Percentiles rank a stretch among this genome's conserved stretches.
phyloP scores from a whole-genome alignment of 371 early-diverging fungal species.

The Rhizopus stolonifer region DNA sequence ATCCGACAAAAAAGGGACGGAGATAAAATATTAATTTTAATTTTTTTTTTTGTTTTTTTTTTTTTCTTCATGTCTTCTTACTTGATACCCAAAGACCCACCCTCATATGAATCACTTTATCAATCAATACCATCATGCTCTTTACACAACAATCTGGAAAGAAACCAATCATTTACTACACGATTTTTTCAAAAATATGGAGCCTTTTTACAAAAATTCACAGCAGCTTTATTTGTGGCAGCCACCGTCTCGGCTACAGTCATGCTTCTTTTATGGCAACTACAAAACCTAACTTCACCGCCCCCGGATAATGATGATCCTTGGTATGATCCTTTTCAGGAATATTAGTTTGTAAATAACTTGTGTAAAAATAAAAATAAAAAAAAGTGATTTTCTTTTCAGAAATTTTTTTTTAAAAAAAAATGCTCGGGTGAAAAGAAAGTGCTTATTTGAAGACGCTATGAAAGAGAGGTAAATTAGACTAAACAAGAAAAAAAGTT shows the following conservation, averaged over 20 bases:
- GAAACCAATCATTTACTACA: slow-evolving; percentile 5
- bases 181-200: slow-evolving; percentile 19
- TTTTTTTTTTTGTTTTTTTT: slow-evolving; percentile 10
- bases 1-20: neutral
- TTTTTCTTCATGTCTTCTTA: slow-evolving; percentile 7
- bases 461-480: too few relatives aligned
- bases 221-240: slow-evolving; percentile 32
- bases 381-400: too few relatives aligned
- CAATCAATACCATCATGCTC: slow-evolving; percentile 17
- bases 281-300: slow-evolving; percentile 31
- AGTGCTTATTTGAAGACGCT: too few relatives aligned
- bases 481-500: too few relatives aligned
- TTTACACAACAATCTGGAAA: slow-evolving; percentile 5
- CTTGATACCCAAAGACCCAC: slow-evolving; percentile 31
- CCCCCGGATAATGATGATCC: slow-evolving; percentile 16
- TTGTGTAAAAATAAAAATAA: neutral
- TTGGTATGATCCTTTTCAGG: neutral
- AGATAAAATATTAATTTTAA: neutral
- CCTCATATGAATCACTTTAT: slow-evolving; percentile 34
- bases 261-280: slow-evolving; percentile 37
- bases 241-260: slow-evolving; percentile 34
- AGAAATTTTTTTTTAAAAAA: too few relatives aligned
- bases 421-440: too few relatives aligned
- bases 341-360: too few relatives aligned
- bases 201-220: slow-evolving; percentile 26